A percentile compares a stretch with the other conserved stretches of the same genome.
These are phyloP conservation scores for Collybia sordida DNA, from an alignment of 768 basidiomycete genomes.

Conservation along the genomic window DNA sequence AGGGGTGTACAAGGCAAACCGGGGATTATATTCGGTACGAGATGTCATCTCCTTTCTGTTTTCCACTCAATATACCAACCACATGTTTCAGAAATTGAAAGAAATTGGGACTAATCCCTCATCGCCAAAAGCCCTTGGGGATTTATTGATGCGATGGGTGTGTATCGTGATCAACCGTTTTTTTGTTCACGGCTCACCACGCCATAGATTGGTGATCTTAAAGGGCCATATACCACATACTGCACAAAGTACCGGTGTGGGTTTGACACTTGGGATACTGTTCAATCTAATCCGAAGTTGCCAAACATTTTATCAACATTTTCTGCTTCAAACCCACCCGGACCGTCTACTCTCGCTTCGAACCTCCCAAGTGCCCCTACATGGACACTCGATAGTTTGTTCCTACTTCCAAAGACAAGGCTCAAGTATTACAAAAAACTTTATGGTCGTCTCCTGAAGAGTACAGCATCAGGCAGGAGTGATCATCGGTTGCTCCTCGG, in stretches of 20 bases:
- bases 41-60: slow-evolving; percentile 4
- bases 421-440: slow-evolving; percentile 92
- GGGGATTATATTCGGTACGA: slow-evolving; percentile 68
- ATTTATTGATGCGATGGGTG: slow-evolving; percentile 97
- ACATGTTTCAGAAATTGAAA: slow-evolving; percentile 71
- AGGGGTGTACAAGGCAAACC: slow-evolving; percentile 89
- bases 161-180: slow-evolving; percentile 24
- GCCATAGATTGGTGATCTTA: slow-evolving; percentile 86
- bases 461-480: slow-evolving; percentile 80
- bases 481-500: slow-evolving; percentile 81
- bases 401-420: slow-evolving; percentile 81
- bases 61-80: background rate
- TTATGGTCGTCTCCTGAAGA: slow-evolving; percentile 82
- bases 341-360: slow-evolving; percentile 36
- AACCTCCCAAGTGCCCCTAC: slow-evolving; percentile 34
- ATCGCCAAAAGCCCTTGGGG: slow-evolving; percentile 91
- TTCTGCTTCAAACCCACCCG: slow-evolving; percentile 63
- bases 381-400: slow-evolving; percentile 89
- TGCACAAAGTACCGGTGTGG: slow-evolving; percentile 67
- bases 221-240: slow-evolving; percentile 83
- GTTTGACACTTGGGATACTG: slow-evolving; percentile 83
- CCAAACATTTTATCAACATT: slow-evolving; percentile 66
- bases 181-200: slow-evolving; percentile 11
- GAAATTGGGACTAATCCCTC: slow-evolving; percentile 92
- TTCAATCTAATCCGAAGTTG: slow-evolving; percentile 75